Conservation (phyloP, 306 rosid species). For the Morella rubra region DNA sequence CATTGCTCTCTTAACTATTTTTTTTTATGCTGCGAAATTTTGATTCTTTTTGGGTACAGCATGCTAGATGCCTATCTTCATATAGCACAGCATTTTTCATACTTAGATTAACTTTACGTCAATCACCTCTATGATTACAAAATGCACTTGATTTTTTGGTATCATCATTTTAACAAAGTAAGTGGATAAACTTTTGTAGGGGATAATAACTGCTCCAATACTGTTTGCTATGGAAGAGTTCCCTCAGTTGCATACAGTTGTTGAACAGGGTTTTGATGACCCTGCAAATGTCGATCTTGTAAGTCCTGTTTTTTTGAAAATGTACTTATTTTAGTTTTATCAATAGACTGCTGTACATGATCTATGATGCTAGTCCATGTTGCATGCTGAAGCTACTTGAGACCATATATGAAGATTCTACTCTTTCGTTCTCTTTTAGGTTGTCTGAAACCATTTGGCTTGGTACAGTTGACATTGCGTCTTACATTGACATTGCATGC, state of each 20-base stretch:
- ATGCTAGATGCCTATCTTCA: neutral
- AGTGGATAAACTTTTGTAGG: conserved; percentile 47
- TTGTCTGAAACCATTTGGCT: neutral
- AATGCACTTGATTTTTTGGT: neutral
- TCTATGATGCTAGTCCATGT: conserved; percentile 10
- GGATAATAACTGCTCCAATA: conserved; percentile 88
- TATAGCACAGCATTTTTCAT: neutral
- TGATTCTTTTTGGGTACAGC: neutral
- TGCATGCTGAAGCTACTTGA: neutral
- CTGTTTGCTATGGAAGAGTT: conserved; percentile 96
- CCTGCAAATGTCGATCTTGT: conserved; percentile 71
- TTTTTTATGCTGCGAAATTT: neutral
- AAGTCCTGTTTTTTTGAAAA: conserved; percentile 37
- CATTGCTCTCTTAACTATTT: neutral
- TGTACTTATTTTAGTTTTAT: conserved; percentile 2
- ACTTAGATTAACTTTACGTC: neutral
- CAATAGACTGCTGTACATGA: neutral
- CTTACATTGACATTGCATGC: neutral
- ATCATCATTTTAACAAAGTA: neutral
- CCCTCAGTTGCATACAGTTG: conserved; percentile 71
- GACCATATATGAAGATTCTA: neutral
- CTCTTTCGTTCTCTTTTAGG: neutral
- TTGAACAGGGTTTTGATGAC: conserved; percentile 72
- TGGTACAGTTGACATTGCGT: neutral
- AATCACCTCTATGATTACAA: neutral